Evolutionary conservation across 2,329 filamentous ascomycete species (phyloP).

Genomic region (Byssoonygena ceratinophila): DNA sequence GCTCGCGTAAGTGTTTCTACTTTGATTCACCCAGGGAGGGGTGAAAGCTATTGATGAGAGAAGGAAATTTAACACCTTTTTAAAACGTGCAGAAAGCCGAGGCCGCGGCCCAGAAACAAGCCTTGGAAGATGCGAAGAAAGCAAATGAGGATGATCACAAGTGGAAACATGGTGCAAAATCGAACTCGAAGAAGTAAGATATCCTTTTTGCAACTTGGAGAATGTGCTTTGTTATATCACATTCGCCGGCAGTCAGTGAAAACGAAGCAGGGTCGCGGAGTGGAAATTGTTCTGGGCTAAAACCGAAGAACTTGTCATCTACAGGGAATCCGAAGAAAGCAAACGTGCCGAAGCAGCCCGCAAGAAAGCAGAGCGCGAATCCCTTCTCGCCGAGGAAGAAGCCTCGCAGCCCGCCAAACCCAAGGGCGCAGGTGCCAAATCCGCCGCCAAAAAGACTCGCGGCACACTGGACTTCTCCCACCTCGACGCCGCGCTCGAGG

Average conservation of each 20-base stretch:
- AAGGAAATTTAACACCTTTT: neutral
- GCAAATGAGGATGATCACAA: conserved; percentile 59
- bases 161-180: conserved; percentile 81
- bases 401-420: conserved; percentile 50
- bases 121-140: conserved; percentile 55
- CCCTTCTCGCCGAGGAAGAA: conserved; percentile 73
- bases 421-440: conserved; percentile 45
- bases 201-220: no score
- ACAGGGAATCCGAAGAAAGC: conserved; percentile 69
- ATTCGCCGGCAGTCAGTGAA: no score
- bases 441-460: conserved; percentile 46
- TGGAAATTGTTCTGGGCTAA: no score
- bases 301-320: neutral
- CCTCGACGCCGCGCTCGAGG: conserved; percentile 50
- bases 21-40: no score
- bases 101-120: conserved; percentile 67
- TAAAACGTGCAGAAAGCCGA: conserved; percentile 62
- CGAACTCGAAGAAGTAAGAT: conserved; percentile 73
- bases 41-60: no score
- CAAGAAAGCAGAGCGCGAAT: conserved; percentile 88
- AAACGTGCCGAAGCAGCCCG: conserved; percentile 72
- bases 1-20: conserved; percentile 41
- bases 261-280: no score
- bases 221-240: no score
- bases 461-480: conserved; percentile 61